Base-by-base conservation (phyloP, 2,329 filamentous ascomycete species). In the Sclerotiophoma versabilis region DNA sequence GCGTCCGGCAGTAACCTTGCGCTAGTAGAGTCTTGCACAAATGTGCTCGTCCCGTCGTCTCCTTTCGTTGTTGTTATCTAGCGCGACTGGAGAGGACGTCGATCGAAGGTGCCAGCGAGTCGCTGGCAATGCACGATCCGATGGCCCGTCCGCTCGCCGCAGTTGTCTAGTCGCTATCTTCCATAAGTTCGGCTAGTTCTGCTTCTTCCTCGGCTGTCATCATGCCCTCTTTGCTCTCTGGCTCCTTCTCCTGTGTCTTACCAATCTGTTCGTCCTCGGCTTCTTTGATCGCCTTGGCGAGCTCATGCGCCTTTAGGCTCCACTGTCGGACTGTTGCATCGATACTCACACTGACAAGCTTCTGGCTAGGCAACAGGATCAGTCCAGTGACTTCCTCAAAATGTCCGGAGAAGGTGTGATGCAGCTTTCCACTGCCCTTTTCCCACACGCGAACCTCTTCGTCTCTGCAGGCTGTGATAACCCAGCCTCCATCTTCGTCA, bases 391-490 rank as follows among this genome's bases (percentile, higher is more conserved):
- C 88, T 75, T 98, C 95, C 69, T 99, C 92, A 70, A 86, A 98
- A 77, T 99, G 95, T 0, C 95, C 95, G 30, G 85, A 83, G 57
- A 93, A 87, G 7, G 84, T 83, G 72, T 90, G 90, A 69, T 89
- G 84, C 26, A 96, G 79, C 71, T 88, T 86, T 4, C 91, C 91
- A 8, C 86, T 88, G 33, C 77, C 80, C 71, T 78, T 77, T 72
- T 96, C 89, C 93, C 93, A 99, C 8, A 98, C 84, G 65, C 96
- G 90, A 54, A 99, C 82, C 65, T 96, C 87, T 76, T 99, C 95
- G 68, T 97, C 92, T 62, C 95, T 83, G 52, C 95, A 96, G 1
- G 90, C 93, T 1, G 95, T 97, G 34, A 96, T 77, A 11, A 95
- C 85, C 87, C 91, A 93, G 17, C 87, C 84, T 4, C 89, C 88